Base-by-base conservation (phyloP, 345 rosid species). In the Aquilaria sinensis region DNA sequence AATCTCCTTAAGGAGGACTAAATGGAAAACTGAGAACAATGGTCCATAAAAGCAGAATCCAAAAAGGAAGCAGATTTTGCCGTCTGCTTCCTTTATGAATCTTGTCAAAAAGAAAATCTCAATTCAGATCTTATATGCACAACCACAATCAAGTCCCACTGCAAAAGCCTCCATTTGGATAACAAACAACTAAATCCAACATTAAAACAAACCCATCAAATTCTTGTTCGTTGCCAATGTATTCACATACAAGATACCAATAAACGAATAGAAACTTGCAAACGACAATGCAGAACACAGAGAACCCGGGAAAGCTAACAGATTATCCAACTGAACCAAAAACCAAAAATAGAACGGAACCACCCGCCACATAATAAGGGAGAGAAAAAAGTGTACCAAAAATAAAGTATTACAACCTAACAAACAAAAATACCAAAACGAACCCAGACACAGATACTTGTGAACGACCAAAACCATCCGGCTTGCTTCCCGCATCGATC, bases 31-130 rank as follows among this genome's bases (percentile, higher is more conserved):
- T 65, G 43, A 33, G 52, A 58, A 56, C 64, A 61, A 37, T 37
- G 8, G 31, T 59, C 65, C 67, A 31, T 10, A 67, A 70, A 67
- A 43, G 67, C 68, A 61, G 64, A 66, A 50, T 53, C 72, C 66
- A 60, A 63, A 71, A 56, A 54, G 43, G 34, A 64, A 64, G 48
- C 37, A 33, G 65, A 61, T 61, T 57, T 51, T 12, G 49, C 5
- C 8, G 8, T 37, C 43, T 37, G 43, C 43, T 37, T 37, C 43
- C 43, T 37, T 37, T 37, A 5, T 37, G 2, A 57, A 57, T 60
- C 23, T 23, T 23, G 23, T 14, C 53, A 61, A 68, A 61, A 47
- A 58, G 10, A 65, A 65, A 16, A 72, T 61, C 67, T 45, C 47
- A 56, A 29, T 59, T 63, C 57, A 43, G 71, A 73, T 64, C 75